A percentile compares a stretch with the other conserved stretches of the same genome.
These are phyloP conservation scores for Tetracladium maxilliforme DNA, from an alignment of 2,329 filamentous ascomycete species.

Conservation along the genomic window DNA sequence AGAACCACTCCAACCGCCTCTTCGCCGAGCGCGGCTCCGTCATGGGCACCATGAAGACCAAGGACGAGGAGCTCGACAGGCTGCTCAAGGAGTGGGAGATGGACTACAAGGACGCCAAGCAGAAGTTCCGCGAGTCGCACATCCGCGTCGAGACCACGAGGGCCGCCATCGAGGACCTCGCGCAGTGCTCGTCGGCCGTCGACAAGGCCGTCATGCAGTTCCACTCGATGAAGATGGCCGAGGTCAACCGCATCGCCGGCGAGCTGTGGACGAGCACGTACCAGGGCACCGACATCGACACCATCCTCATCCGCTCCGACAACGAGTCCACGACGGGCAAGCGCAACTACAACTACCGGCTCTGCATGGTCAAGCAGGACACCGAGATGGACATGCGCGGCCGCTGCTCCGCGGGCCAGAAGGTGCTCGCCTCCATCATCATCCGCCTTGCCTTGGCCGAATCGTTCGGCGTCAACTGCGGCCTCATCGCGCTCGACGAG, in stretches of 20 bases:
- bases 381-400: constrained; percentile 99
- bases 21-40: constrained; percentile 60
- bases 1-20: constrained; percentile 52
- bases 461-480: constrained; percentile 91
- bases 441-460: constrained; percentile 92
- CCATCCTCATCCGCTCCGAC: constrained; percentile 87
- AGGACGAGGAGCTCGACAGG: constrained; percentile 64
- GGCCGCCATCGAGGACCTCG: constrained; percentile 82
- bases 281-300: constrained; percentile 93
- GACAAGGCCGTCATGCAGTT: constrained; percentile 98
- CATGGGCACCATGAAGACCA: constrained; percentile 66
- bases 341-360: constrained; percentile 88
- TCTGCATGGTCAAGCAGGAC: constrained; percentile 95
- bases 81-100: constrained; percentile 69
- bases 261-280: constrained; percentile 98
- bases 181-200: constrained; percentile 66
- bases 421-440: constrained; percentile 92
- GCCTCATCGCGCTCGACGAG: constrained; percentile 91
- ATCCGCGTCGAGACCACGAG: constrained; percentile 86
- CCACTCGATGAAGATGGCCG: constrained; percentile 92
- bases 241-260: constrained; percentile 87
- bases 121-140: constrained; percentile 72
- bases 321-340: constrained; percentile 56
- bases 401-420: constrained; percentile 90
- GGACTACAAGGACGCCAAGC: constrained; percentile 72